Percentiles rank a stretch among this genome's conserved stretches.
Conservation (phyloP, 2,329 filamentous ascomycete genomes). For the Cladosporium sp. region DNA sequence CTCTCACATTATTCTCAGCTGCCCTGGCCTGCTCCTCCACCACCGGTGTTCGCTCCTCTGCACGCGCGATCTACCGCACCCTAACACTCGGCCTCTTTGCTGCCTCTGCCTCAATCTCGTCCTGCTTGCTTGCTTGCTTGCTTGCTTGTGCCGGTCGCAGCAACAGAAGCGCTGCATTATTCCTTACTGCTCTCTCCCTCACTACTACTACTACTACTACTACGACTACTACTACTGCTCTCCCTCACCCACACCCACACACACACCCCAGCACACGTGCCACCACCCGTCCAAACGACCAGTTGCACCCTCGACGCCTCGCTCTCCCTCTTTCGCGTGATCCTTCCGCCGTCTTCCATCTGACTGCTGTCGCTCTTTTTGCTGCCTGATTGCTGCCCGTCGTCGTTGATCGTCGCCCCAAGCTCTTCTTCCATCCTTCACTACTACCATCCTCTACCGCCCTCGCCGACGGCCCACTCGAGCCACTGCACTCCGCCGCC, state of each 20-base stretch:
- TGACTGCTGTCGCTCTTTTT: neutral
- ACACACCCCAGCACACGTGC: constrained; percentile 2
- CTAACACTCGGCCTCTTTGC: neutral
- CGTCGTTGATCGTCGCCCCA: neutral
- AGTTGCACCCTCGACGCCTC: neutral
- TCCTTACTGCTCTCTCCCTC: neutral
- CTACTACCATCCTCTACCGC: neutral
- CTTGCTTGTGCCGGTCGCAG: neutral
- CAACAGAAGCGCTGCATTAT: neutral
- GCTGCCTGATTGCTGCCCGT: neutral
- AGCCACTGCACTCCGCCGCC: constrained; percentile 12
- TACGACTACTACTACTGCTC: neutral
- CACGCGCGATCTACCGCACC: neutral
- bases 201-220: neutral
- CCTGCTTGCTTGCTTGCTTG: neutral
- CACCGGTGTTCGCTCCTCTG: neutral
- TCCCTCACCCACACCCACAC: neutral
- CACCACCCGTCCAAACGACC: constrained; percentile 1
- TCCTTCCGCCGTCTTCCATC: neutral
- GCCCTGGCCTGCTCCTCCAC: neutral
- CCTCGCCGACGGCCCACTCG: neutral
- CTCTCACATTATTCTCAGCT: neutral
- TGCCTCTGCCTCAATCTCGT: neutral
- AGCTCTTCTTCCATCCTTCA: neutral
- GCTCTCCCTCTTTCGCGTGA: neutral